Percentiles rank a stretch among this genome's conserved stretches.
These are phyloP conservation scores for Lunasporangiospora selenospora DNA, from an alignment of 192 early-diverging fungal genomes.

Conservation along the genomic window DNA sequence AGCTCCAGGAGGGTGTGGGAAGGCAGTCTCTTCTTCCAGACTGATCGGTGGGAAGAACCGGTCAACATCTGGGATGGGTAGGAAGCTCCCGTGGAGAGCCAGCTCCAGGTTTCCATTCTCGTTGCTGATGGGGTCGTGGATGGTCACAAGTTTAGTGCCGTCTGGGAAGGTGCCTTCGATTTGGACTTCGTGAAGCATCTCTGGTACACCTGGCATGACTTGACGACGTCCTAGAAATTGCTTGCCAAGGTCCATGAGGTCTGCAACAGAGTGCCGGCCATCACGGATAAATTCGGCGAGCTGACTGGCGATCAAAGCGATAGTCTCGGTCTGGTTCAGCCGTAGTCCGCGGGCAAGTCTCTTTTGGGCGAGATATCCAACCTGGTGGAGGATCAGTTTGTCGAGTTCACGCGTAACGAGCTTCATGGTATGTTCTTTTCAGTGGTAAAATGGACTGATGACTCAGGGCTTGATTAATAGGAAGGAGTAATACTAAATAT, in stretches of 20 bases:
- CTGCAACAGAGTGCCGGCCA: slow-evolving; percentile 84
- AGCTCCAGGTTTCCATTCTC: slow-evolving; percentile 82
- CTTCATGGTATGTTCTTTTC: slow-evolving; percentile 56
- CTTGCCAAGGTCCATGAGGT: slow-evolving; percentile 88
- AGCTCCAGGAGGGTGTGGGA: slow-evolving; percentile 64
- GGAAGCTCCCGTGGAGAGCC: slow-evolving; percentile 89
- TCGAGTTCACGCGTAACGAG: slow-evolving; percentile 93
- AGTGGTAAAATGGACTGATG: neutral
- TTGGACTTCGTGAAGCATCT: slow-evolving; percentile 82
- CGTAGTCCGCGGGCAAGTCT: slow-evolving; percentile 87
- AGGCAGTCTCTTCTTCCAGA: slow-evolving; percentile 13
- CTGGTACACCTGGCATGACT: slow-evolving; percentile 75
- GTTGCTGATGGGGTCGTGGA: slow-evolving; percentile 89
- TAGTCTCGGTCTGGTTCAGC: slow-evolving; percentile 87
- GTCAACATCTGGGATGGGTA: slow-evolving; percentile 74
- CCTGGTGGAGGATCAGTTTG: slow-evolving; percentile 90
- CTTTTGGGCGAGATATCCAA: slow-evolving; percentile 88
- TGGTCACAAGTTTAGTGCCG: slow-evolving; percentile 93
- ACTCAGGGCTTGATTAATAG: neutral
- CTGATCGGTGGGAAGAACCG: slow-evolving; percentile 56
- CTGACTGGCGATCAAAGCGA: slow-evolving; percentile 88
- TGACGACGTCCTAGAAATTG: slow-evolving; percentile 87
- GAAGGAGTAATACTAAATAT: no score
- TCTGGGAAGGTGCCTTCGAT: slow-evolving; percentile 93
- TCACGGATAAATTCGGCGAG: slow-evolving; percentile 91